phyloP scores from a whole-genome alignment of 2,329 filamentous ascomycete genomes.

The Didymella pinodella region DNA sequence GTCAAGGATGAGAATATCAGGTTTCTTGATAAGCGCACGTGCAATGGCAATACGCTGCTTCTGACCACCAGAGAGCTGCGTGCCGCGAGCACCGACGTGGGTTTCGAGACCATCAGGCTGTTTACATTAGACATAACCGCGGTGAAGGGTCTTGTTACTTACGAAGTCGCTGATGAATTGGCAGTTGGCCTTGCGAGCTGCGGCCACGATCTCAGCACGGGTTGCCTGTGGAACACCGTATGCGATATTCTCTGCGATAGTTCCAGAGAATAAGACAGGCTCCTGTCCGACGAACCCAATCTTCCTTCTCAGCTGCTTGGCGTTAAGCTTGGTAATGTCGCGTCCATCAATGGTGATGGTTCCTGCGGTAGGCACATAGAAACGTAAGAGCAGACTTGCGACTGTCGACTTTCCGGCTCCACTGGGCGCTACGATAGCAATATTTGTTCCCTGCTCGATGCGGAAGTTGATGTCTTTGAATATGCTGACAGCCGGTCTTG shows the following conservation, averaged over 20 bases:
- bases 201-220: conserved; percentile 80
- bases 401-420: conserved; percentile 97
- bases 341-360: conserved; percentile 82
- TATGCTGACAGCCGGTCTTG: conserved; percentile 87
- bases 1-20: conserved; percentile 95
- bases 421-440: conserved; percentile 94
- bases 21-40: conserved; percentile 90
- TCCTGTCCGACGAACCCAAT: conserved; percentile 97
- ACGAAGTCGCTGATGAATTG: conserved; percentile 94
- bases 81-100: conserved; percentile 87
- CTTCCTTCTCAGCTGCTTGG: conserved; percentile 87
- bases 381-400: conserved; percentile 86
- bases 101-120: conserved; percentile 92
- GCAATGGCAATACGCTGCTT: conserved; percentile 99
- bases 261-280: conserved; percentile 88
- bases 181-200: conserved; percentile 92
- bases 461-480: conserved; percentile 89
- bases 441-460: conserved; percentile 91
- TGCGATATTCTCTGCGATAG: conserved; percentile 86
- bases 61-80: conserved; percentile 93
- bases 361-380: conserved; percentile 84
- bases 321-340: conserved; percentile 86
- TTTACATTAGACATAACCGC: conserved; percentile 27
- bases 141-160: conserved; percentile 45
- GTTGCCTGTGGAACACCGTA: conserved; percentile 86